These are phyloP conservation scores for Fusarium decemcellulare DNA, from an alignment of 2,329 filamentous ascomycete species.

Conservation along the genomic window DNA sequence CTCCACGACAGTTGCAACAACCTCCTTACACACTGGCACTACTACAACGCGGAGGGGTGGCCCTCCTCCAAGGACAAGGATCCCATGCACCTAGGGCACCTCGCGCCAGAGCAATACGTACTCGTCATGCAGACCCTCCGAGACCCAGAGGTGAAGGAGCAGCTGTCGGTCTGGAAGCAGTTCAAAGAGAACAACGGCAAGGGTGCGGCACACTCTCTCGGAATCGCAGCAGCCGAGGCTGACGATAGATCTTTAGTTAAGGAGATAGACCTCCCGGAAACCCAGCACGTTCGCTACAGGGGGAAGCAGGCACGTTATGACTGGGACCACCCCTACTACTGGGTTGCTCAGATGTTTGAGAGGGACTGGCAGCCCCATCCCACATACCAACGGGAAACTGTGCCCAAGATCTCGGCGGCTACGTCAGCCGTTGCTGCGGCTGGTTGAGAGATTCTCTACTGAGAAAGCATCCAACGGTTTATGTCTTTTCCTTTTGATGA, in stretches of 20 bases:
- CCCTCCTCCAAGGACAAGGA: constrained; percentile 42
- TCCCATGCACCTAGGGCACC: constrained; percentile 46
- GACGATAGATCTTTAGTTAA: constrained; percentile 22
- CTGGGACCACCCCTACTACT: constrained; percentile 60
- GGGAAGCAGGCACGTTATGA: constrained; percentile 46
- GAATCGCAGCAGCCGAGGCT: background rate
- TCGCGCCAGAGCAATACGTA: constrained; percentile 51
- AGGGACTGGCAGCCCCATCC: constrained; percentile 55
- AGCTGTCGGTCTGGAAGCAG: constrained; percentile 45
- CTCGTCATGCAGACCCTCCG: constrained; percentile 51
- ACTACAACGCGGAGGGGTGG: constrained; percentile 58
- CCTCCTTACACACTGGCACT: constrained; percentile 65
- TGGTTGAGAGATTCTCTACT: background rate
- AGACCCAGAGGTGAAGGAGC: constrained; percentile 38
- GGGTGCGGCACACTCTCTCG: constrained; percentile 17
- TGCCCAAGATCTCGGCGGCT: constrained; percentile 6
- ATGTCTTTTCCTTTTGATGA: background rate
- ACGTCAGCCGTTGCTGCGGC: background rate
- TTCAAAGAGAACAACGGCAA: constrained; percentile 44
- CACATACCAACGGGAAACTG: constrained; percentile 47
- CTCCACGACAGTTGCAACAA: constrained; percentile 63
- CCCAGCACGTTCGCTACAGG: constrained; percentile 29
- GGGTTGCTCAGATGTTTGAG: constrained; percentile 63
- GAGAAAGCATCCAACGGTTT: background rate
- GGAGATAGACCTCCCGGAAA: background rate